Conservation (phyloP, 371 early-diverging fungal species). For the Mucor ambiguus region DNA sequence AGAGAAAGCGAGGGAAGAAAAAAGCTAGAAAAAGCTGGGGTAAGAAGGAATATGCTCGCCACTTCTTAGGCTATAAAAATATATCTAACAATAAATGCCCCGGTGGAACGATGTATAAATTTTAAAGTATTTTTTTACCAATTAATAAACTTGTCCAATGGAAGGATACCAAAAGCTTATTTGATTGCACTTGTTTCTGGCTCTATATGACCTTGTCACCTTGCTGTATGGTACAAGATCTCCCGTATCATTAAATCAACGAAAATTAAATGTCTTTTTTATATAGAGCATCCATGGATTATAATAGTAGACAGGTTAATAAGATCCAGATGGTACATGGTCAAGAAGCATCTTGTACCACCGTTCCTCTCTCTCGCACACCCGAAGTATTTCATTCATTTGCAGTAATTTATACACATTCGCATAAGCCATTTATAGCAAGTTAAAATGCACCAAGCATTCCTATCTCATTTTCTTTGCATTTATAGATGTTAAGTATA, state of each 20-base stretch:
- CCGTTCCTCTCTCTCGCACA: not conserved
- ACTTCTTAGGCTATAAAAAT: not conserved
- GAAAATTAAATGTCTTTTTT: not conserved
- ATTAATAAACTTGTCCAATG: slow-evolving; percentile 4
- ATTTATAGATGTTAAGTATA: not conserved
- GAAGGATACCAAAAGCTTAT: not conserved
- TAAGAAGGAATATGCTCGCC: not conserved
- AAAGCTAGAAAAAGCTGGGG: not conserved
- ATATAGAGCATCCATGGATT: not conserved
- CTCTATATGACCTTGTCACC: not conserved
- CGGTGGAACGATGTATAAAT: not conserved
- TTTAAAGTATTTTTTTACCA: not conserved
- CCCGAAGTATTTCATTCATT: not conserved
- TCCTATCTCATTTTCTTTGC: not conserved
- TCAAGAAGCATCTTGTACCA: not conserved
- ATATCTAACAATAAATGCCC: not conserved
- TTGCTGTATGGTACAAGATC: not conserved
- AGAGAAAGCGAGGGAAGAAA: not conserved
- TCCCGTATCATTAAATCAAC: not conserved
- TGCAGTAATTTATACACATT: slow-evolving; percentile 4
- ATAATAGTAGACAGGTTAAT: not conserved
- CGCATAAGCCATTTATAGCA: slow-evolving; percentile 1
- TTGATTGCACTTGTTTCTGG: not conserved
- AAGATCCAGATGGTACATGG: not conserved
- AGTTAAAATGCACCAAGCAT: not conserved